Percentiles rank a stretch among this genome's conserved stretches.
phyloP scores from a whole-genome alignment of 257 asterid species.

The Capsicum chinense region DNA sequence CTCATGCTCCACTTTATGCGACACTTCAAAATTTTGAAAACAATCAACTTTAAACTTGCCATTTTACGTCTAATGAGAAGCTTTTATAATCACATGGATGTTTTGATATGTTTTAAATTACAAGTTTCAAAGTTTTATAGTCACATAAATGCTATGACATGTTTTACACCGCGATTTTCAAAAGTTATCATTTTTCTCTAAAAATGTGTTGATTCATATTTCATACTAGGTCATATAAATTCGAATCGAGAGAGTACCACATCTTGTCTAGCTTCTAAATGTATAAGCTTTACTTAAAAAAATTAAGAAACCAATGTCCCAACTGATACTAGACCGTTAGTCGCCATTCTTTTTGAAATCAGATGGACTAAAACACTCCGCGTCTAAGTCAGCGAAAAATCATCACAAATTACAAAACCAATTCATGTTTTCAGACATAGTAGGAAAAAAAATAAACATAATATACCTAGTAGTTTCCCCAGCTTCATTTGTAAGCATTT shows the following conservation, averaged over 20 bases:
- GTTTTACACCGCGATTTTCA: neutral
- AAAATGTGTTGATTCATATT: neutral
- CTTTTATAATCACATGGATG: neutral
- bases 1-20: neutral
- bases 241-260: neutral
- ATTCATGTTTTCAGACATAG: neutral
- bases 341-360: neutral
- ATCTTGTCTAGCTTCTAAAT: neutral
- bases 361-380: neutral
- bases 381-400: neutral
- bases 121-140: neutral
- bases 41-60: neutral
- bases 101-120: neutral
- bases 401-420: neutral
- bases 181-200: neutral
- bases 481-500: slow-evolving; percentile 96
- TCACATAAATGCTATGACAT: neutral
- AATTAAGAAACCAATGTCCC: neutral
- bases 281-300: neutral
- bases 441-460: neutral
- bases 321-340: neutral
- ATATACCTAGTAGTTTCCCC: slow-evolving; percentile 94
- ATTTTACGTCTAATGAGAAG: neutral
- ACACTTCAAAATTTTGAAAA: neutral
- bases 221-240: neutral